Conservation (phyloP, 495 filamentous ascomycete genomes). For the Penicillium malachiteum region DNA sequence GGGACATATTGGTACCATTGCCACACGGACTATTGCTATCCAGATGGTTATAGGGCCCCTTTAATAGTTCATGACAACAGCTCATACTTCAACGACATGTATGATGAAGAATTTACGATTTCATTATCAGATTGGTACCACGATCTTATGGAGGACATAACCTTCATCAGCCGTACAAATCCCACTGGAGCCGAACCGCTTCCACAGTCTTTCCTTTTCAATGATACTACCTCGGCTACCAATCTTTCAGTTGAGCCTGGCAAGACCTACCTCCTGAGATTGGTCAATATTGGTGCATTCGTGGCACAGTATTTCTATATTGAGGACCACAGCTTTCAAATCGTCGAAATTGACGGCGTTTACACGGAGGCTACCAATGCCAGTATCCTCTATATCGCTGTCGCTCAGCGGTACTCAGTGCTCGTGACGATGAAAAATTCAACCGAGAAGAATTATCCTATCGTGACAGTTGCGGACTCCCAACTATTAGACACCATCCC, state of each 20-base stretch:
- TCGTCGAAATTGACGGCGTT: constrained; percentile 57
- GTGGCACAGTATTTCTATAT: constrained; percentile 77
- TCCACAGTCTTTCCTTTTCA: constrained; percentile 54
- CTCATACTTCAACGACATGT: constrained; percentile 57
- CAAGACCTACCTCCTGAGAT: constrained; percentile 77
- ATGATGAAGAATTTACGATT: constrained; percentile 64
- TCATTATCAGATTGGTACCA: constrained; percentile 68
- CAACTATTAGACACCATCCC: constrained; percentile 32
- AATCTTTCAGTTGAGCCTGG: constrained; percentile 63
- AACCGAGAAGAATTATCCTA: constrained; percentile 63
- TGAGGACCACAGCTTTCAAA: constrained; percentile 63
- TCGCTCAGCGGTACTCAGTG: constrained; percentile 71
- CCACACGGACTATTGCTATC: constrained; percentile 66
- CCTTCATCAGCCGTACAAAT: constrained; percentile 51
- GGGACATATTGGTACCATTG: constrained; percentile 87
- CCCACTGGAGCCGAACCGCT: constrained; percentile 55
- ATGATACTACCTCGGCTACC: constrained; percentile 52
- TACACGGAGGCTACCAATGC: constrained; percentile 57
- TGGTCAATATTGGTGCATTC: constrained; percentile 76
- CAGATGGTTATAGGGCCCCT: constrained; percentile 71
- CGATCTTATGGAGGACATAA: constrained; percentile 44
- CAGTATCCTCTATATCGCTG: constrained; percentile 61
- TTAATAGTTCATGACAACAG: constrained; percentile 69
- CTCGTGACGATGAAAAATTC: constrained; percentile 65
- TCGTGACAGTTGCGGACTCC: constrained; percentile 47